Evolutionary conservation across 345 rosid species (phyloP).

Genomic region (Syzygium jambos): DNA sequence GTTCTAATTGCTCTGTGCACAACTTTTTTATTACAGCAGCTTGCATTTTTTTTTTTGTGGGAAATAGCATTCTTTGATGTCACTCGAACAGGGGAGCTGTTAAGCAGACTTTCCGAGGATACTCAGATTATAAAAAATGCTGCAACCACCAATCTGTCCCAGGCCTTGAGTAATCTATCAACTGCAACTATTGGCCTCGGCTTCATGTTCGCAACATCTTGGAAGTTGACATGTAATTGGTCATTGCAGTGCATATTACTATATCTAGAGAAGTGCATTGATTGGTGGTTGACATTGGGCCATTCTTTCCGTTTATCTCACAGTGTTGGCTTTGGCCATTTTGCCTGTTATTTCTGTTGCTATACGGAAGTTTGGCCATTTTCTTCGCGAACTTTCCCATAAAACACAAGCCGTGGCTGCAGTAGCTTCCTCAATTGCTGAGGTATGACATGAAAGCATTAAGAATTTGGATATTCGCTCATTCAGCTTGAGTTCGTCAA

Average conservation of each 20-base stretch:
- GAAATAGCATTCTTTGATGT: conserved; percentile 46
- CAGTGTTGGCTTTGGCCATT: conserved; percentile 79
- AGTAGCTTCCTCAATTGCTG: conserved; percentile 86
- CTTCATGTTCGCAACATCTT: conserved; percentile 39
- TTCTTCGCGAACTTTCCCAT: conserved; percentile 79
- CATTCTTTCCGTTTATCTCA: not conserved
- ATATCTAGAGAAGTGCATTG: not conserved
- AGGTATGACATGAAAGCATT: conserved; percentile 30
- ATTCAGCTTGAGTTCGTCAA: not conserved
- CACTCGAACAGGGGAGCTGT: conserved; percentile 37
- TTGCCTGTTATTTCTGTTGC: conserved; percentile 70
- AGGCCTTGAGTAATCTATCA: conserved; percentile 32
- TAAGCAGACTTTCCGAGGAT: conserved; percentile 42
- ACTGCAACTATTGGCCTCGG: conserved; percentile 30
- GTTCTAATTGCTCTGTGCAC: not conserved
- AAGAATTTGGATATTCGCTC: not conserved
- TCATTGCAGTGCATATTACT: not conserved
- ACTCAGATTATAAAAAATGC: conserved; percentile 45
- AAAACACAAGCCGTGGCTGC: conserved; percentile 95
- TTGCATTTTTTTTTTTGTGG: conserved; percentile 6
- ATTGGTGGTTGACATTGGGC: not conserved
- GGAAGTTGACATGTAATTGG: conserved; percentile 35
- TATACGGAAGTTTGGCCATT: conserved; percentile 60
- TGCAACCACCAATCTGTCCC: conserved; percentile 40
- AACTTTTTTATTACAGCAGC: not conserved